Base-by-base conservation (phyloP, 345 rosid species). In the Eucalyptus coolabah region DNA sequence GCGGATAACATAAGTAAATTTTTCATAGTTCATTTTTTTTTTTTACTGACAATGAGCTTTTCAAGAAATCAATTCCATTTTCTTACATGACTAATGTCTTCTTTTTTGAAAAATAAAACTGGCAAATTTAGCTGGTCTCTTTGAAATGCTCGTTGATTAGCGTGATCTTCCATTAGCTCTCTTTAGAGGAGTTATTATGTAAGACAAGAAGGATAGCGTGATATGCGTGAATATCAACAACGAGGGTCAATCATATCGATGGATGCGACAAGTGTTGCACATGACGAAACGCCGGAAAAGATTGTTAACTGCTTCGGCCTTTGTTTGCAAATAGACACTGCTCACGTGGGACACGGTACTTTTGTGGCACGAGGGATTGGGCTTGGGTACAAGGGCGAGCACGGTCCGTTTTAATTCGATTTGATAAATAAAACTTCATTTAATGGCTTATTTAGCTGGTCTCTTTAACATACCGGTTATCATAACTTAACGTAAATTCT, bases 381-480 rank as follows among this genome's bases (percentile, higher is more conserved):
- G 63, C 63, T 24, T 56, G 6, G 63, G 63, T 28, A 28, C 32
- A 63, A 24, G 16, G 15, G 69, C 1, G 69, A 63, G 32, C 17
- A 28, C 3, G 2, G 8, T 28, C 16, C 0, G 9, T 63, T 12
- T 63, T 6, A 32, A 34, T 18, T 34, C 4, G 2, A 3, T 32
- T 34, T 18, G 24, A 32, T 32, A 18, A 69, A 40, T 34, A 2
- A 69, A 69, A 69, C 81, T 9, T 32, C 3, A 6, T 69, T 69
- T 69, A 17, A 18, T 8, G 44, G 7, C 42, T 17, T 17, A 69
- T 5, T 69, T 17, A 69, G 24, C 44, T 9, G 1, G 6, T 34
- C 21, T 16, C 3, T 15, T n/a, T 15, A 12, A 63, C 16, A 6
- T 63, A 63, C 0, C 17, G 4, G 11, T 63, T 63, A 63, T 2